phyloP scores from a whole-genome alignment of 1,139 yeast genomes.

The Geotrichum europaeum region DNA sequence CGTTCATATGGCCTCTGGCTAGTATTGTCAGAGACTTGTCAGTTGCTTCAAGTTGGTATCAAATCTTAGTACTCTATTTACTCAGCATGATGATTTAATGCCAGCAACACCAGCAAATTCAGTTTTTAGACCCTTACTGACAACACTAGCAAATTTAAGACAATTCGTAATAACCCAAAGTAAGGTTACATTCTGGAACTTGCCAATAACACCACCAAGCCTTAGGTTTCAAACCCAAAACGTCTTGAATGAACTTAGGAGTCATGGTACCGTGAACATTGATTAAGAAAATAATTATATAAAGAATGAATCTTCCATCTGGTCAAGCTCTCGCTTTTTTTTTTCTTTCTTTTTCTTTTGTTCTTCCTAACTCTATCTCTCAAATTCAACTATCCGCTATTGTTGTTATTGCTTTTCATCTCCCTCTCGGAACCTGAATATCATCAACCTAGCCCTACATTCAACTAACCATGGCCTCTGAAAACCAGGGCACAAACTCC shows the following conservation, averaged over 20 bases:
- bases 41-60: too few species aligned
- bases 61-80: too few species aligned
- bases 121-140: too few species aligned
- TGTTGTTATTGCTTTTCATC: background rate
- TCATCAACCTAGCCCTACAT: background rate
- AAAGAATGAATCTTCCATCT: background rate
- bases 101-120: too few species aligned
- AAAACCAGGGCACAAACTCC: slow-evolving; percentile 25
- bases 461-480: background rate
- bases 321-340: too few species aligned
- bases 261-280: background rate
- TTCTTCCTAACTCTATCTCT: background rate
- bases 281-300: background rate
- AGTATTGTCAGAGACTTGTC: too few species aligned
- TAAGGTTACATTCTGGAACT: background rate
- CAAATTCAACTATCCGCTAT: background rate
- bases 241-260: background rate
- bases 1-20: too few species aligned
- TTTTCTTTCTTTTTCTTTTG: background rate
- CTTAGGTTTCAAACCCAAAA: background rate
- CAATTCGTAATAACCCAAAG: too few species aligned
- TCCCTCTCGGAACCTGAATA: background rate
- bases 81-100: too few species aligned
- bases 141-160: too few species aligned
- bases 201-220: background rate